Base-by-base conservation (phyloP, 2,329 filamentous ascomycete species). In the Tolypocladium inflatum region DNA sequence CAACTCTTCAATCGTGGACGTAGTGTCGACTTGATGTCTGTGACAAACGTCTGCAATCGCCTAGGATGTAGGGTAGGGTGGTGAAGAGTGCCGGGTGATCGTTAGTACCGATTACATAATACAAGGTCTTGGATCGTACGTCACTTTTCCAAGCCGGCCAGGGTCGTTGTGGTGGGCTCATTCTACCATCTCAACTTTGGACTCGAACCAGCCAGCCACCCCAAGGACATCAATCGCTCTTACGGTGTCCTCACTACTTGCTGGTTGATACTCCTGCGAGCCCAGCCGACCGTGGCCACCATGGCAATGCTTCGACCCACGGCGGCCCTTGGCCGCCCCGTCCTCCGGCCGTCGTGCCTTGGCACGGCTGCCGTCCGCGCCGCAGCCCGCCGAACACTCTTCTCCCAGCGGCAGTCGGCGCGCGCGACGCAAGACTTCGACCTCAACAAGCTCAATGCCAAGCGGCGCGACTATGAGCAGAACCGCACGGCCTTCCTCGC, bases 401-500 rank as follows among this genome's bases (percentile, higher is more conserved):
- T 69, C 59, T 68, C 68, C 37, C 64, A 64, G 57, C 62, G 67
- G 52, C 61, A 61, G 54, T 63, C 63, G 21, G 61, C 69, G 30
- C 73, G 75, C 37, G 70, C 76, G 10, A 67, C 76, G 55, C 79
- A 84, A 59, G 75, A 74, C 33, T 72, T 83, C 60, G 77, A 84
- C 62, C 64, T 84, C 61, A 70, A 74, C 60, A 76, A 73, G 58
- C 75, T 84, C 61, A 72, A 77, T 50, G 67, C 71, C 43, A 68
- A 78, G 58, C 72, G 77, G 15, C 71, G 74, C 56, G 74, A 81
- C 55, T 83, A 83, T 66, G 73, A 83, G 61, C 71, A 73, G 37
- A 77, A 78, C 58, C 76, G 80, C 43, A 79, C 73, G 4, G 75
- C 76, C 15, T 83, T 84, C 62, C 74, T 84, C 11, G 67, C 77